A percentile compares a stretch with the other conserved stretches of the same genome.
These are phyloP conservation scores for Epichloe festucae DNA, from an alignment of 2,329 filamentous ascomycete species.

Conservation along the genomic window DNA sequence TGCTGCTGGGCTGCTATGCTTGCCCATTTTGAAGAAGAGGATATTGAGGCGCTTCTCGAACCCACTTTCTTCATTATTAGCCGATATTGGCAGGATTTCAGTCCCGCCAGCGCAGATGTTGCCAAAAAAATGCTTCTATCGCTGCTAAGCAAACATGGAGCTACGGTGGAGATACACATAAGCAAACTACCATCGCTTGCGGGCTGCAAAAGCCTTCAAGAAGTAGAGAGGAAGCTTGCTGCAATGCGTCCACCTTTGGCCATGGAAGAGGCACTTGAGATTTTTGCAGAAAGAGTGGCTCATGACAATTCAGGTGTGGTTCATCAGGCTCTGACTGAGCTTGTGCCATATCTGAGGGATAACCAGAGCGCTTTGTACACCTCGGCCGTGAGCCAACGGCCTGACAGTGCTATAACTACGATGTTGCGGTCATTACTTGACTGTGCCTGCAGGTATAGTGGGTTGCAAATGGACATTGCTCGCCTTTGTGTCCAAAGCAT, in stretches of 20 bases:
- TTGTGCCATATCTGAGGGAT: constrained; percentile 56
- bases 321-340: constrained; percentile 64
- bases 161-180: constrained; percentile 52
- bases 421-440: constrained; percentile 73
- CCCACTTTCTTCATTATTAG: constrained; percentile 82
- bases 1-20: constrained; percentile 76
- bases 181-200: constrained; percentile 67
- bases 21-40: constrained; percentile 58
- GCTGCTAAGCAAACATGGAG: constrained; percentile 50
- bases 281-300: constrained; percentile 56
- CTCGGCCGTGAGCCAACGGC: constrained; percentile 70
- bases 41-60: constrained; percentile 68
- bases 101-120: constrained; percentile 42
- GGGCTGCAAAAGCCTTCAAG: constrained; percentile 54
- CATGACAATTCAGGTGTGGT: constrained; percentile 84
- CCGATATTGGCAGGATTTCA: constrained; percentile 63
- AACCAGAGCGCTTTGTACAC: constrained; percentile 72
- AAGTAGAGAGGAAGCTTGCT: constrained; percentile 53
- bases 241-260: constrained; percentile 40
- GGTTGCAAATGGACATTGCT: constrained; percentile 52
- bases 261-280: constrained; percentile 4
- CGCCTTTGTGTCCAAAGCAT: constrained; percentile 68
- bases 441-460: constrained; percentile 69
- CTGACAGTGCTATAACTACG: constrained; percentile 57
- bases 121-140: constrained; percentile 51